Percentiles rank a stretch among this genome's conserved stretches.
phyloP scores from a whole-genome alignment of 176 grass and related monocot genomes.

The Aegilops umbellulata region DNA sequence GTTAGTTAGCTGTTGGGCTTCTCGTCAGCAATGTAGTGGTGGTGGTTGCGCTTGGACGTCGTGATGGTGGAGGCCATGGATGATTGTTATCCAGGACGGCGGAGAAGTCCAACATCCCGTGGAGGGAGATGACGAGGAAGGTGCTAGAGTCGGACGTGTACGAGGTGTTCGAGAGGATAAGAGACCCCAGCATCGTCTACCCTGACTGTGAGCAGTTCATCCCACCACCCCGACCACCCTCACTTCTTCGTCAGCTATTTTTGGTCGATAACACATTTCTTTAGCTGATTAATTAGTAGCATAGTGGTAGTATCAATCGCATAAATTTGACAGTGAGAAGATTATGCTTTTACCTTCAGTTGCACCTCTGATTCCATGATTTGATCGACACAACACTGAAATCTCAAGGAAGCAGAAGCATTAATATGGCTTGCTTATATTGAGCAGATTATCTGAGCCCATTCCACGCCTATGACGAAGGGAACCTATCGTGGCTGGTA shows the following conservation, averaged over 20 bases:
- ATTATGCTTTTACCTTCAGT: background rate
- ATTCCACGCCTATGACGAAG: constrained; percentile 89
- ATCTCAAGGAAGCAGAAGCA: background rate
- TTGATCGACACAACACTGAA: background rate
- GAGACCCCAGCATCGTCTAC: constrained; percentile 63
- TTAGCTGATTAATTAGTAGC: too few relatives aligned
- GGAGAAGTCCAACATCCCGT: constrained; percentile 77
- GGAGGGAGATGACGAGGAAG: constrained; percentile 75
- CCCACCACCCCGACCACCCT: background rate
- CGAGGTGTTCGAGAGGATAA: constrained; percentile 60
- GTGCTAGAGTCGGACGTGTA: constrained; percentile 77
- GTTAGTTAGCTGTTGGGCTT: background rate
- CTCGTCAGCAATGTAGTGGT: background rate
- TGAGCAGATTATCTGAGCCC: constrained; percentile 79
- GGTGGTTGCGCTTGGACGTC: background rate
- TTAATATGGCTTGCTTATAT: background rate
- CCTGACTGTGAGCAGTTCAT: constrained; percentile 49
- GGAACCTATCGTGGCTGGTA: constrained; percentile 97
- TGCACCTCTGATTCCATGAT: background rate
- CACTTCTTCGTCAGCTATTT: background rate
- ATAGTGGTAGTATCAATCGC: background rate
- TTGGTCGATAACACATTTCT: too few relatives aligned
- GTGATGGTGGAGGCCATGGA: background rate
- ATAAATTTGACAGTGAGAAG: background rate
- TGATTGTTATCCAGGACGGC: constrained; percentile 48